Evolutionary conservation across 148 eudicot species (phyloP).

Genomic region (Amaranthus hypochondriacus): DNA sequence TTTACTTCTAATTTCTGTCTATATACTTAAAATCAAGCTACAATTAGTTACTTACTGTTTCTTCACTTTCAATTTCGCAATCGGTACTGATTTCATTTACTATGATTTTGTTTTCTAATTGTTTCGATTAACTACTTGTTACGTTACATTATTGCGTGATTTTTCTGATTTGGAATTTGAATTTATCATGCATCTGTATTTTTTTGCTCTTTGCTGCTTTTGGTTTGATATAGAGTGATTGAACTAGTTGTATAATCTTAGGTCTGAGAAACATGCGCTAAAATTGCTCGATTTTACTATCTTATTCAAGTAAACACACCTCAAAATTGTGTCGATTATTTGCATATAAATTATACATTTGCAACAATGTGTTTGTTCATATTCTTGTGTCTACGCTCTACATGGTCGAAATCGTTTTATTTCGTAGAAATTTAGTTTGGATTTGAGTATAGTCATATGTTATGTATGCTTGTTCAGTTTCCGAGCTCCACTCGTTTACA

Average conservation of each 20-base stretch:
- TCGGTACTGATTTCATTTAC: not conserved
- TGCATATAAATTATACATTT: not conserved
- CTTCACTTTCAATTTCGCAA: not conserved
- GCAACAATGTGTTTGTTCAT: not conserved
- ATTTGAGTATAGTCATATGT: not conserved
- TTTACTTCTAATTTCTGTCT: not conserved
- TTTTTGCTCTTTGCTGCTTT: not conserved
- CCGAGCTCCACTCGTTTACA: not conserved
- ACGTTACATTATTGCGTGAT: not conserved
- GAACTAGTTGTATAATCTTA: not conserved
- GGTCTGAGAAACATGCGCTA: not conserved
- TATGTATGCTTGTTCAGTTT: not conserved
- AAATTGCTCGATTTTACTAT: not conserved
- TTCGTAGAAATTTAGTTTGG: not conserved
- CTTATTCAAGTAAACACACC: no score
- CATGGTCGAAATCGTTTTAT: not conserved
- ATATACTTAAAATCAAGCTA: not conserved
- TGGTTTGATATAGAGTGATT: not conserved
- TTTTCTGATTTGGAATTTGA: not conserved
- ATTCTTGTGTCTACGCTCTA: not conserved
- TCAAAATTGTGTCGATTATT: no score
- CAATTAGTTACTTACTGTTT: not conserved
- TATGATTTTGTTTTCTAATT: not conserved
- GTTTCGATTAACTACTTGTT: not conserved
- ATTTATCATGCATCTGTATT: conserved; percentile 19